Conservation (phyloP, 352 stramenopile genomes). For the Phytophthora sp. region DNA sequence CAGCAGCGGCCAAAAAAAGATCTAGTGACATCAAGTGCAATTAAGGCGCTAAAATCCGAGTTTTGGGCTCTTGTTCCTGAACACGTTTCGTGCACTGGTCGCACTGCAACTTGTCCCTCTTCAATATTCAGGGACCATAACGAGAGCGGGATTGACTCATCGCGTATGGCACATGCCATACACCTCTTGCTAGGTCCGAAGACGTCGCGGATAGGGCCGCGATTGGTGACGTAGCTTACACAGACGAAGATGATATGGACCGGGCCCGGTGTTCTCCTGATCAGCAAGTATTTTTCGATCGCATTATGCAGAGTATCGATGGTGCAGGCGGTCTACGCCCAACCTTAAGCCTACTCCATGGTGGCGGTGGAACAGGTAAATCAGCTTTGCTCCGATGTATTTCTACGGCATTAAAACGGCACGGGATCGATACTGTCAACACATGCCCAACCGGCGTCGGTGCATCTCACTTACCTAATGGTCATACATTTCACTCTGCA, state of each 20-base stretch:
- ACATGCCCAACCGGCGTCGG: slow-evolving; percentile 16
- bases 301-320: slow-evolving; percentile 2
- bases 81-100: neutral
- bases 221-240: neutral
- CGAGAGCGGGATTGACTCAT: neutral
- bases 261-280: slow-evolving; percentile 4
- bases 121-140: neutral
- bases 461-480: slow-evolving; percentile 5
- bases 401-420: neutral
- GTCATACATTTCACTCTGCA: slow-evolving; percentile 9
- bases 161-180: neutral
- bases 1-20: neutral
- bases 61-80: slow-evolving; percentile 1
- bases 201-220: neutral
- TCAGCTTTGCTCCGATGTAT: neutral
- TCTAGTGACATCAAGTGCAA: neutral
- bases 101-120: no score
- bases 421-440: neutral
- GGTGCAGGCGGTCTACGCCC: neutral
- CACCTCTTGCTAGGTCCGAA: neutral
- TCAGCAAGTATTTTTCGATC: slow-evolving; percentile 3
- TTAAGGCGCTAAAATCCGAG: neutral
- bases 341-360: slow-evolving; percentile 11
- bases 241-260: neutral
- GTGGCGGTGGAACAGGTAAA: slow-evolving; percentile 14